Conservation (phyloP, 179 eudicot genomes). For the Spinacia oleracea region DNA sequence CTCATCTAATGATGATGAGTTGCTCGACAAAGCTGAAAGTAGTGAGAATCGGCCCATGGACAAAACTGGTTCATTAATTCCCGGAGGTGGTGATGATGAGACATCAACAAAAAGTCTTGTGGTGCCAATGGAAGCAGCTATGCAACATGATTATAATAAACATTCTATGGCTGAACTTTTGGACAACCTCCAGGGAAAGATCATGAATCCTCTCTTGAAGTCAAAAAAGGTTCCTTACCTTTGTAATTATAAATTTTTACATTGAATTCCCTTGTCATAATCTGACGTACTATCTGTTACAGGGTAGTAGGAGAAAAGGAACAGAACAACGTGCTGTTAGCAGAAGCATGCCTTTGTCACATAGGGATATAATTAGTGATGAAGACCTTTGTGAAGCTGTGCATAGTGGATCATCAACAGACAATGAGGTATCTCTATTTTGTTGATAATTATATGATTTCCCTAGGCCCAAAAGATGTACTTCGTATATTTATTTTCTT, state of each 20-base stretch:
- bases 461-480: not conserved
- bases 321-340: constrained; percentile 21
- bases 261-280: constrained; percentile 10
- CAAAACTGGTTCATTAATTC: constrained; percentile 8
- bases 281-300: constrained; percentile 20
- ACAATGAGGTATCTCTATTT: constrained; percentile 51
- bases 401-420: constrained; percentile 53
- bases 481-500: constrained; percentile 7
- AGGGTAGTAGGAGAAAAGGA: constrained; percentile 42
- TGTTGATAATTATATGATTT: not conserved
- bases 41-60: constrained; percentile 21
- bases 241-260: not conserved
- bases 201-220: constrained; percentile 27
- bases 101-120: constrained; percentile 21
- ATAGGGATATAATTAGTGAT: constrained; percentile 29
- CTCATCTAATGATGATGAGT: constrained; percentile 33
- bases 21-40: constrained; percentile 39
- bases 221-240: constrained; percentile 39
- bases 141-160: constrained; percentile 23
- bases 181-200: constrained; percentile 49
- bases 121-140: constrained; percentile 15
- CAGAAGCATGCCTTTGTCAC: constrained; percentile 31
- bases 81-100: constrained; percentile 18
- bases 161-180: constrained; percentile 56
- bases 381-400: constrained; percentile 50